Evolutionary conservation across 306 rosid genomes (phyloP).

Genomic region (Acacia acuminata): DNA sequence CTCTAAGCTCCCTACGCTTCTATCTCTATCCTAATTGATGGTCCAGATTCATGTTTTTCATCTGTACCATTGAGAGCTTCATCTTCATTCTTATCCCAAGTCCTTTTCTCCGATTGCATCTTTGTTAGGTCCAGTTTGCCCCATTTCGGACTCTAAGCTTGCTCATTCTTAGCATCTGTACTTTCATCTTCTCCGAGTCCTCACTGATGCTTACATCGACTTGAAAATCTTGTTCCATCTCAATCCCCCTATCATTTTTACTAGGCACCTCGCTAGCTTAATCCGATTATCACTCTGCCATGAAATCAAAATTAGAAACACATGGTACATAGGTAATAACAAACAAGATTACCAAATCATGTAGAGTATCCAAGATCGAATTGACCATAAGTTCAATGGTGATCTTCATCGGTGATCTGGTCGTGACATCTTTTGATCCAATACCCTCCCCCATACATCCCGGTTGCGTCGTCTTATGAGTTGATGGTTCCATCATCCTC

Average conservation of each 20-base stretch:
- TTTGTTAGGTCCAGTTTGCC: slow-evolving; percentile 67
- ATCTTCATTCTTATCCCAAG: slow-evolving; percentile 71
- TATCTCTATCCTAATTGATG: slow-evolving; percentile 65
- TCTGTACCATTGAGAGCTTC: slow-evolving; percentile 49
- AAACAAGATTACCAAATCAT: background rate
- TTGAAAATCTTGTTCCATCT: slow-evolving; percentile 83
- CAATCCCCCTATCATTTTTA: slow-evolving; percentile 71
- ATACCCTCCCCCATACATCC: slow-evolving; percentile 92
- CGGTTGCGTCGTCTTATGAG: slow-evolving; percentile 57
- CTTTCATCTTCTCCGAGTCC: slow-evolving; percentile 74
- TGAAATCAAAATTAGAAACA: slow-evolving; percentile 25
- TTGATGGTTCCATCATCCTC: slow-evolving; percentile 50
- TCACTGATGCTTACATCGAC: slow-evolving; percentile 79
- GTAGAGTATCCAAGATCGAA: slow-evolving; percentile 5
- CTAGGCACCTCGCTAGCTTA: slow-evolving; percentile 53
- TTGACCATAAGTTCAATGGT: no score
- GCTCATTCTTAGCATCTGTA: slow-evolving; percentile 54
- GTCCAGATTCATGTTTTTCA: slow-evolving; percentile 76
- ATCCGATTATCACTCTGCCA: slow-evolving; percentile 60
- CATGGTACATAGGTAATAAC: background rate
- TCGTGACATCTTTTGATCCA: slow-evolving; percentile 83
- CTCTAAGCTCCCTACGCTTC: slow-evolving; percentile 70
- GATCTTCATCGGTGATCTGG: slow-evolving; percentile 89
- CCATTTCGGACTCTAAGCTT: slow-evolving; percentile 63
- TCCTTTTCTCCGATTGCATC: slow-evolving; percentile 67